Evolutionary conservation across 257 asterid species (phyloP).

Genomic region (Nyctanthes arbortristis): DNA sequence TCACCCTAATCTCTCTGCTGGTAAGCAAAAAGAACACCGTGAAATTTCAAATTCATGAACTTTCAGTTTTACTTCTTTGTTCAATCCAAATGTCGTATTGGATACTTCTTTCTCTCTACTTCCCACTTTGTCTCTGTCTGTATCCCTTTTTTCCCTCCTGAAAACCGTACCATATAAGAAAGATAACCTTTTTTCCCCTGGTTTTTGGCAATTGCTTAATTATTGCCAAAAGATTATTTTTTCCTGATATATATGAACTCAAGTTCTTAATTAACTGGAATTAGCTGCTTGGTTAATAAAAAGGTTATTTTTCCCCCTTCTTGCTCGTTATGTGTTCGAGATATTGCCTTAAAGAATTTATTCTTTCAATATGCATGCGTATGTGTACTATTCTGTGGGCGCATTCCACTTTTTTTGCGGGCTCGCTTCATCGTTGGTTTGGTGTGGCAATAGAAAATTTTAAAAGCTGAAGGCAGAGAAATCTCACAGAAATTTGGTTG

Average conservation of each 20-base stretch:
- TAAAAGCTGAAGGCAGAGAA: neutral
- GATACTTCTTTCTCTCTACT: neutral
- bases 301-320: neutral
- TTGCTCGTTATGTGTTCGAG: constrained; percentile 35
- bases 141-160: too few relatives aligned
- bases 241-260: neutral
- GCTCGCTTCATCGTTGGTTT: neutral
- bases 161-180: too few relatives aligned
- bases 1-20: neutral
- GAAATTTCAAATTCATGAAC: neutral
- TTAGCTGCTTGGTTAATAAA: constrained; percentile 5
- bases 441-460: neutral
- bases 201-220: neutral
- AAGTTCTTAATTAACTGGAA: neutral
- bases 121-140: neutral
- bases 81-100: neutral
- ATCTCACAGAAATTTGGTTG: neutral
- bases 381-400: too few relatives aligned
- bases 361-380: neutral
- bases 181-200: neutral
- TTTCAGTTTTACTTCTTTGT: neutral
- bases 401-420: too few relatives aligned
- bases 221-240: neutral
- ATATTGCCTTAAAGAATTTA: constrained; percentile 26
- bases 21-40: neutral